Percentiles rank a stretch among this genome's conserved stretches.
Evolutionary conservation across 257 asterid species (phyloP).

Genomic region (Salvia rosmarinus): DNA sequence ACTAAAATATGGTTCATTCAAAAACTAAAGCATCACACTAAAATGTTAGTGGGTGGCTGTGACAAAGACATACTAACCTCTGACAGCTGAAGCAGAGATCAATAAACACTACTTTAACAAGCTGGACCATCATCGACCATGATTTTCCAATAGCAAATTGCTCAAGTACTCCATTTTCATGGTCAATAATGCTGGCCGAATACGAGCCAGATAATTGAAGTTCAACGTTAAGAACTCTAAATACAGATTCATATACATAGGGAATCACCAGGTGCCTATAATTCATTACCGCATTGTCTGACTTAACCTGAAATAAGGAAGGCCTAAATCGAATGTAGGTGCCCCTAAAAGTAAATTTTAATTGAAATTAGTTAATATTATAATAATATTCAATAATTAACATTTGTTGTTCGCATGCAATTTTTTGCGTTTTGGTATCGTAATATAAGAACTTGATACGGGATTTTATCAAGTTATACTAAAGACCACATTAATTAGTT

Average conservation of each 20-base stretch:
- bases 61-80: slow-evolving; percentile 42
- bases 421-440: too few relatives aligned
- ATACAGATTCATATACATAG: not conserved
- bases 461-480: too few relatives aligned
- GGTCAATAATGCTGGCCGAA: not conserved
- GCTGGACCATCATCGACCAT: slow-evolving; percentile 22
- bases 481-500: too few relatives aligned
- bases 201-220: not conserved
- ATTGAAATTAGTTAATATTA: too few relatives aligned
- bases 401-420: too few relatives aligned
- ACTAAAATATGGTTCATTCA: not conserved
- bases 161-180: not conserved
- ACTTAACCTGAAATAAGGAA: too few relatives aligned
- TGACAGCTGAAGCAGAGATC: not conserved
- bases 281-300: too few relatives aligned
- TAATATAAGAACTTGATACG: too few relatives aligned
- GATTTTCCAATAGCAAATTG: slow-evolving; percentile 18
- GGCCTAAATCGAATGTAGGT: too few relatives aligned
- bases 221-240: not conserved
- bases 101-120: slow-evolving; percentile 20
- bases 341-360: too few relatives aligned
- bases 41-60: slow-evolving; percentile 31
- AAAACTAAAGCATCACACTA: not conserved
- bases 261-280: not conserved
- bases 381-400: too few relatives aligned